Evolutionary conservation across 768 basidiomycete genomes (phyloP).

Genomic region (Tricholomella constricta): DNA sequence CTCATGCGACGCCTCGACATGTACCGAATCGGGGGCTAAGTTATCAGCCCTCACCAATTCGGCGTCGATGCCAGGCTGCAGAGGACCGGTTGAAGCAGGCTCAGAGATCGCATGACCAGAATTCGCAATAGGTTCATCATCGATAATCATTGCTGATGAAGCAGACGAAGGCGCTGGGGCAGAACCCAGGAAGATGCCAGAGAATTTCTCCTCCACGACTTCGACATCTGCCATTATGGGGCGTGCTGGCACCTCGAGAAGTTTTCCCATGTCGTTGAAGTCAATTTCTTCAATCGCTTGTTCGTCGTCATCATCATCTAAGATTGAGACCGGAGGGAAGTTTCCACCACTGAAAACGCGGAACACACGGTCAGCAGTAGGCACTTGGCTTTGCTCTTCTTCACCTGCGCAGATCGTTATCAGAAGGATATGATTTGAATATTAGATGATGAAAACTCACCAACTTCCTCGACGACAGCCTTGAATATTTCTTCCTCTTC

Average conservation of each 20-base stretch:
- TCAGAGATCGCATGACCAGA: not conserved
- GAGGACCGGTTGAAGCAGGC: not conserved
- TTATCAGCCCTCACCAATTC: not conserved
- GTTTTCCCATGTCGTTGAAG: conserved; percentile 58
- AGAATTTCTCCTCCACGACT: conserved; percentile 35
- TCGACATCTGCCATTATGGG: conserved; percentile 15
- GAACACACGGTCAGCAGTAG: conserved; percentile 70
- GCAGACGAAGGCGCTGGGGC: not conserved
- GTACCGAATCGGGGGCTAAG: not conserved
- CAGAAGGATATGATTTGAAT: not conserved
- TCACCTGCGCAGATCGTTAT: conserved; percentile 36
- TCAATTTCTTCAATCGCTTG: conserved; percentile 60
- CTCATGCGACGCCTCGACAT: not conserved
- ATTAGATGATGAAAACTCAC: conserved; percentile 35
- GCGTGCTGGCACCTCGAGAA: conserved; percentile 35
- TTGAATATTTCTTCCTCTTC: conserved; percentile 65
- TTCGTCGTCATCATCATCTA: conserved; percentile 26
- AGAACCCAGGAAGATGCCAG: conserved; percentile 30
- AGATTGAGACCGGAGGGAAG: conserved; percentile 19
- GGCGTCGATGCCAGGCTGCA: not conserved
- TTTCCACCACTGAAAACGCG: conserved; percentile 56
- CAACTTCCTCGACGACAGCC: conserved; percentile 50
- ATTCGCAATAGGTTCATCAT: not conserved
- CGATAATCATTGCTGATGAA: not conserved
- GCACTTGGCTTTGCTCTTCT: conserved; percentile 54